Evolutionary conservation across 2,329 filamentous ascomycete genomes (phyloP), one percentile per base, ranked within the genome.

Genomic region (Furcasterigmium sp.): DNA sequence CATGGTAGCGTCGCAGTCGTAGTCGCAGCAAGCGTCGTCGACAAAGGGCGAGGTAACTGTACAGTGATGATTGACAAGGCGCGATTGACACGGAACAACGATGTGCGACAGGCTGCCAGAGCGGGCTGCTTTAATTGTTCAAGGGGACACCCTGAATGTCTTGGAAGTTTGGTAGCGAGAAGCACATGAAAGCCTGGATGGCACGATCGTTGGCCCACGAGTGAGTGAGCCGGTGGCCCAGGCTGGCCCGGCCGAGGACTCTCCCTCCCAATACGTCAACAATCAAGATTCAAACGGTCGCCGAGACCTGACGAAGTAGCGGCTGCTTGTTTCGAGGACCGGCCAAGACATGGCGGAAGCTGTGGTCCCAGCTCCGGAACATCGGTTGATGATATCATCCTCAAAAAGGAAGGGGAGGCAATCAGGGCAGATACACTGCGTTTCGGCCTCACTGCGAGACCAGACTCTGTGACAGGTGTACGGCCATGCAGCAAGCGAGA

Each of bases 311-410:
- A 38, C 6, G 20, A 8, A 9, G 10, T 10, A 20, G 15, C n/a
- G n/a, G 14, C 17, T 25, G 7, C 11, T n/a, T 28, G 36, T 25
- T 38, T 14, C 25, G 36, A 23, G 11, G 21, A 15, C 13, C 21
- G 13, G 36, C 36, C 36, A 38, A 38, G 36, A 38, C 14, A 10
- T 25, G n/a, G 4, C 36, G 36, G 36, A 38, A 38, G 36, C 17
- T 28, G 36, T 38, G 11, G 14, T 25, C 25, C 36, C 25, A 20
- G 36, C 23, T 38, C 36, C 21, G 36, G 36, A 23, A 14, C 17
- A 38, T 38, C 23, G 23, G 7, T 7, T 26, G 23, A 26, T 26
- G 36, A 38, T 38, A 38, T 38, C 36, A 38, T 23, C 25, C 21
- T 26, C 21, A n/a, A 26, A 9, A 19, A 17, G 20, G 13, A 20